Conservation (phyloP, 2,329 filamentous ascomycete species). For the Nakataea oryzae region DNA sequence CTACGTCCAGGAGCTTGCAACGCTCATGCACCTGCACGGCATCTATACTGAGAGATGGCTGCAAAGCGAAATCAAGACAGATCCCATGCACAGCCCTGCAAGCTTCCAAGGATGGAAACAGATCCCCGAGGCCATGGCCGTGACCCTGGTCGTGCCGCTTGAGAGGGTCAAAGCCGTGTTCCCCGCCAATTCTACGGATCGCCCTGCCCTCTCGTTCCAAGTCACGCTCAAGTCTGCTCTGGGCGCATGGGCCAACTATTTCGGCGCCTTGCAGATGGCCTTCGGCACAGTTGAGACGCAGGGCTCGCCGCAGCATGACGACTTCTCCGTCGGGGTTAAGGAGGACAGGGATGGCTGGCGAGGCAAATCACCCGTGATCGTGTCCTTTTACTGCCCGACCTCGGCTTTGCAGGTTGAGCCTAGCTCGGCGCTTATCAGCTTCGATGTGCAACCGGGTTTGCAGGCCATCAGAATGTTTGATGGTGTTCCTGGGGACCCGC, state of each 20-base stretch:
- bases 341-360: constrained; percentile 25
- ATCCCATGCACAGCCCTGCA: constrained; percentile 11
- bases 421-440: constrained; percentile 17
- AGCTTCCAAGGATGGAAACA: constrained; percentile 24
- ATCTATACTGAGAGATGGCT: constrained; percentile 22
- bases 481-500: constrained; percentile 13
- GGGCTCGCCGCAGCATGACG: constrained; percentile 16
- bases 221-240: neutral
- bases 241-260: constrained; percentile 21
- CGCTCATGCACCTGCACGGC: constrained; percentile 23
- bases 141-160: constrained; percentile 25
- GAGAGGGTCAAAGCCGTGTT: constrained; percentile 16
- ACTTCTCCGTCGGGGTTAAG: constrained; percentile 20
- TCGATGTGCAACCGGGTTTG: constrained; percentile 18
- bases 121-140: constrained; percentile 23
- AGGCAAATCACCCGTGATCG: constrained; percentile 26
- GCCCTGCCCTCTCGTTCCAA: neutral
- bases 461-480: constrained; percentile 15
- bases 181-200: neutral
- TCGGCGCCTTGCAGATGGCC: constrained; percentile 26
- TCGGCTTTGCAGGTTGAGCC: constrained; percentile 21
- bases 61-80: constrained; percentile 9
- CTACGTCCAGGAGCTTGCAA: constrained; percentile 22
- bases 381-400: constrained; percentile 28
- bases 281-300: constrained; percentile 25